Evolutionary conservation across 129 eudicot genomes (phyloP), one percentile per base, ranked within the genome.

Genomic region (Smallanthus sonchifolius): DNA sequence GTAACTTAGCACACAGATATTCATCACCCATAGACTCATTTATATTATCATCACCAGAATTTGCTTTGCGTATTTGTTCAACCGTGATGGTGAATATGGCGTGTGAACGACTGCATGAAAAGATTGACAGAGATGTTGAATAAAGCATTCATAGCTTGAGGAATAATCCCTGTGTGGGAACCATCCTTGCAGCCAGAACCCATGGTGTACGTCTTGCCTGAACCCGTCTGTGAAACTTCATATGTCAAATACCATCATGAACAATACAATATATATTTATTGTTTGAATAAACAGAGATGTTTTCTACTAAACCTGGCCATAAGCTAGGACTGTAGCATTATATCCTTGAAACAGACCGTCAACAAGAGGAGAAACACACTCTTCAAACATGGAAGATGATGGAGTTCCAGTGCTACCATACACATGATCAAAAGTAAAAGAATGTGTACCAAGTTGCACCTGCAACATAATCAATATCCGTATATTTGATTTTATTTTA

Each of bases 121-220:
- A 65, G 47, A 28, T 15, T 16, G 61, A 19, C 97, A 57, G 91
- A 91, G 72, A 88, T 91, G 82, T 78, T 84, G 80, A 94, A 94
- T 44, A 94, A 82, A 65, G 97, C 83, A 75, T 73, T 88, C 99
- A 94, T 88, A 16, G 80, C 99, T 82, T 77, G 89, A 65, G 99
- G 99, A 81, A 91, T 87, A 15, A 94, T 82, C 40, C 99, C 99
- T 9, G 81, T 78, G 37, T 91, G 91, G 44, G 51, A 75, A 51
- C 90, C 96, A 61, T 94, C 97, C 71, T 82, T 88, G 74, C 85
- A 79, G 61, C 94, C 88, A 10, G 97, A 88, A 35, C 99, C 99
- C 99, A 94, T 94, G 19, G 99, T 94, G 77, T 94, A 94, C 9
- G 99, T 94, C 84, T 94, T 94, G 15, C 99, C 99, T 15, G 99